Percentiles rank a stretch among this genome's conserved stretches.
Evolutionary conservation across 306 rosid genomes (phyloP).

Genomic region (Neltuma alba): DNA sequence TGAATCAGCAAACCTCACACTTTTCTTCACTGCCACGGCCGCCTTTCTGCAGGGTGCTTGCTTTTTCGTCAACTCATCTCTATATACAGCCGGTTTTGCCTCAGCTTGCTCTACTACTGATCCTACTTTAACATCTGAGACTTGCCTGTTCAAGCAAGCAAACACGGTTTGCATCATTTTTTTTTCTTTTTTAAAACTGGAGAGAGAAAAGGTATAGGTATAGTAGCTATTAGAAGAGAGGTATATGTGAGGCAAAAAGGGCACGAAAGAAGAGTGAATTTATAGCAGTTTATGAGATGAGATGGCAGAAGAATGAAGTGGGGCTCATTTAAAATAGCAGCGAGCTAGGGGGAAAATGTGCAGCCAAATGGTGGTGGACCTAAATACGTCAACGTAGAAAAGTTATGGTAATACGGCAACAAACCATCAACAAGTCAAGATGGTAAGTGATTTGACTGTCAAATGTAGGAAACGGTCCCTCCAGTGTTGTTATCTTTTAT

Average conservation of each 20-base stretch:
- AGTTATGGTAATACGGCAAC: no score
- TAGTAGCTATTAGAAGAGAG: neutral
- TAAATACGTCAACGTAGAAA: neutral
- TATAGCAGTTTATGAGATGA: conserved; percentile 16
- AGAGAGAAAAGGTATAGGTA: neutral
- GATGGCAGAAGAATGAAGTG: conserved; percentile 23
- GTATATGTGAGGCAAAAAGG: conserved; percentile 7
- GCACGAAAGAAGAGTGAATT: conserved; percentile 3
- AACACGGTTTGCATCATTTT: conserved; percentile 41
- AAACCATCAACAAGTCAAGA: conserved; percentile 22
- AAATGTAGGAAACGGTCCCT: neutral
- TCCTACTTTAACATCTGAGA: conserved; percentile 17
- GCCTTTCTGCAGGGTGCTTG: conserved; percentile 21
- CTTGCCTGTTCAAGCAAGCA: conserved; percentile 26
- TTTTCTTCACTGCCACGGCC: conserved; percentile 36
- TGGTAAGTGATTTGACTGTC: conserved; percentile 32
- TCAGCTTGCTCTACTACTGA: conserved; percentile 8
- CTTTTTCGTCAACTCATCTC: conserved; percentile 53
- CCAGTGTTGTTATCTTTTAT: neutral
- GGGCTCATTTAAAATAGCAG: neutral
- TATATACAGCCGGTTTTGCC: conserved; percentile 34
- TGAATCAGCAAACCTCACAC: conserved; percentile 35
- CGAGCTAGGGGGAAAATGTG: neutral
- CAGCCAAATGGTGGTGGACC: conserved; percentile 6
- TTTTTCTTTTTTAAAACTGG: neutral